These are phyloP conservation scores for Pythium aquatile DNA, from an alignment of 352 stramenopile species.

Conservation along the genomic window DNA sequence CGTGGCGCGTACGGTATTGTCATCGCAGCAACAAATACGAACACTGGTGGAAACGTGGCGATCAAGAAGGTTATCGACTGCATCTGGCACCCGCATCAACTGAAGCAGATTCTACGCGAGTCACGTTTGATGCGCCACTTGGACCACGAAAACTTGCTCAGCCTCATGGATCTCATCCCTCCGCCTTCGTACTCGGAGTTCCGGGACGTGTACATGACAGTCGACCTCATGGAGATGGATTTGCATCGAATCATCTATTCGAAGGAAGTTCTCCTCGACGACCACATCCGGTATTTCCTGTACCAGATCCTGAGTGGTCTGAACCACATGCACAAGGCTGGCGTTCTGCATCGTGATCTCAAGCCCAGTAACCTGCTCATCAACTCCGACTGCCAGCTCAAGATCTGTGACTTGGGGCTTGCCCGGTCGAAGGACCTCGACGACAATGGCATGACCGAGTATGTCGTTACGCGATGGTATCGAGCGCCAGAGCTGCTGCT, in stretches of 20 bases:
- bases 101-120: slow-evolving; percentile 89
- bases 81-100: slow-evolving; percentile 87
- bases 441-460: slow-evolving; percentile 91
- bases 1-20: slow-evolving; percentile 88
- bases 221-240: slow-evolving; percentile 93
- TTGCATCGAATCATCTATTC: slow-evolving; percentile 92
- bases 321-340: slow-evolving; percentile 85
- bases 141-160: slow-evolving; percentile 83
- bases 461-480: slow-evolving; percentile 90
- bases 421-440: slow-evolving; percentile 86
- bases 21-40: slow-evolving; percentile 82
- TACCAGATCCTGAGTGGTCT: slow-evolving; percentile 92
- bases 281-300: slow-evolving; percentile 93
- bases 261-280: slow-evolving; percentile 89
- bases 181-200: slow-evolving; percentile 84
- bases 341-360: slow-evolving; percentile 82
- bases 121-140: slow-evolving; percentile 84
- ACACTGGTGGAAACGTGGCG: slow-evolving; percentile 80
- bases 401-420: slow-evolving; percentile 96
- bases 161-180: slow-evolving; percentile 81
- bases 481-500: slow-evolving; percentile 83
- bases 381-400: slow-evolving; percentile 94
- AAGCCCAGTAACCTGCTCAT: slow-evolving; percentile 89
- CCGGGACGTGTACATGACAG: slow-evolving; percentile 88
- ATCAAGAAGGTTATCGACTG: slow-evolving; percentile 93